phyloP scores from a whole-genome alignment of 2,329 filamentous ascomycete genomes.

The Aspergillus thermomutatus region DNA sequence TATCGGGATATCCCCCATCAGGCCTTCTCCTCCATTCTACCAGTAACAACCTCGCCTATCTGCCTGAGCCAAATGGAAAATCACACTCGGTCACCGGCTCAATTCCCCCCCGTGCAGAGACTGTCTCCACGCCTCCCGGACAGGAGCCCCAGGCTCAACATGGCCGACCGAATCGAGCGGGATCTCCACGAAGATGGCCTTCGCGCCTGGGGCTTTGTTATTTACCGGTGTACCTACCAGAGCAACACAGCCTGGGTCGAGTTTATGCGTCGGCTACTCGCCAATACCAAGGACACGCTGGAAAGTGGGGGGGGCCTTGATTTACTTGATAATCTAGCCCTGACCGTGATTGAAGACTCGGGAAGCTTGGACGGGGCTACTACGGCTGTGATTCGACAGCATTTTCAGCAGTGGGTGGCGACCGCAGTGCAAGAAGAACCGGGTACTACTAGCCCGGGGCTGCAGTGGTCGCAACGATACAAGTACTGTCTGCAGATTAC shows the following conservation, averaged over 20 bases:
- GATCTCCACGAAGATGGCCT: too few species aligned
- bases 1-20: too few species aligned
- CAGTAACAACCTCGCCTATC: too few species aligned
- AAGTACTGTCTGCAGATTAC: background rate
- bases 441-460: background rate
- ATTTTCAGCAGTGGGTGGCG: conserved; percentile 10
- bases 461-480: background rate
- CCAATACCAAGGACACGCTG: background rate
- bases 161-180: too few species aligned
- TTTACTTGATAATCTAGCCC: conserved; percentile 7
- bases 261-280: conserved; percentile 1
- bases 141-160: too few species aligned
- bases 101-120: too few species aligned
- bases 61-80: too few species aligned
- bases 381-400: conserved; percentile 7
- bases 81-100: too few species aligned
- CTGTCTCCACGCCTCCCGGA: too few species aligned
- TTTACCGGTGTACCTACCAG: too few species aligned
- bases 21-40: too few species aligned
- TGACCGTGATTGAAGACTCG: conserved; percentile 14
- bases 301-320: background rate
- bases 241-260: background rate
- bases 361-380: conserved; percentile 11
- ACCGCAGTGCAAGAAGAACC: conserved; percentile 4
- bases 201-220: too few species aligned